These are phyloP conservation scores for Fistulifera pelliculosa DNA, from an alignment of 108 stramenopile genomes.

Conservation along the genomic window DNA sequence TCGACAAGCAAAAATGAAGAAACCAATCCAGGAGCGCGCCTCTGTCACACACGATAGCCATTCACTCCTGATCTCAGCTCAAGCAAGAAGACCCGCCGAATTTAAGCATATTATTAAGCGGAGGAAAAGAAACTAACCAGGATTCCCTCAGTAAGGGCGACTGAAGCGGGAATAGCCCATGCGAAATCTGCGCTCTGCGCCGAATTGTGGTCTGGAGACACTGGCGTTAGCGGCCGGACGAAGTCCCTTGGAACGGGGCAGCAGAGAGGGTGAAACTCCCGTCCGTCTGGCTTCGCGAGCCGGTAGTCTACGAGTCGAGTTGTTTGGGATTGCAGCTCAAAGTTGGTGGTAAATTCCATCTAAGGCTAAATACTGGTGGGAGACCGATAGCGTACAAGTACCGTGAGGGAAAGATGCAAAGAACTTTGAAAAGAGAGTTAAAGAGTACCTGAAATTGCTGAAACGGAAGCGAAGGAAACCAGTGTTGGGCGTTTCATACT, in stretches of 20 bases:
- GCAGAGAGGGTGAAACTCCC: slow-evolving; percentile 92
- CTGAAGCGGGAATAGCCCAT: slow-evolving; percentile 92
- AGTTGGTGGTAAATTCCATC: slow-evolving; percentile 95
- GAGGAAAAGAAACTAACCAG: slow-evolving; percentile 95
- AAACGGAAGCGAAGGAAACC: slow-evolving; percentile 93
- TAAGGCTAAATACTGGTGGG: slow-evolving; percentile 91
- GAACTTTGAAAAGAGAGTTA: slow-evolving; percentile 98
- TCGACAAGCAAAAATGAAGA: no score
- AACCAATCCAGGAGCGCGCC: not conserved
- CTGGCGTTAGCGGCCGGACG: slow-evolving; percentile 47
- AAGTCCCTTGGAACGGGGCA: slow-evolving; percentile 90
- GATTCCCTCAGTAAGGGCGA: slow-evolving; percentile 94
- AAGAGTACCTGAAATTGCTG: slow-evolving; percentile 96
- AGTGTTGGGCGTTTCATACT: slow-evolving; percentile 60
- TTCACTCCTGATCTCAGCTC: slow-evolving; percentile 54
- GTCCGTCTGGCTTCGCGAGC: slow-evolving; percentile 48
- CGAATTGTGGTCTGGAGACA: slow-evolving; percentile 85
- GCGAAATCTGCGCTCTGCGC: slow-evolving; percentile 65
- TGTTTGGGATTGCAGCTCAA: slow-evolving; percentile 66
- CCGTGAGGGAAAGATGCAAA: slow-evolving; percentile 94
- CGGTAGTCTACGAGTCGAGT: slow-evolving; percentile 10
- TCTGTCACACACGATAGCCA: not conserved
- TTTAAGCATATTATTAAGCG: slow-evolving; percentile 98
- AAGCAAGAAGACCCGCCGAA: slow-evolving; percentile 91
- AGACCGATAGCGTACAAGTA: slow-evolving; percentile 95